Evolutionary conservation across 2,329 filamentous ascomycete species (phyloP).

Genomic region (Paraphaeosphaeria minitans): DNA sequence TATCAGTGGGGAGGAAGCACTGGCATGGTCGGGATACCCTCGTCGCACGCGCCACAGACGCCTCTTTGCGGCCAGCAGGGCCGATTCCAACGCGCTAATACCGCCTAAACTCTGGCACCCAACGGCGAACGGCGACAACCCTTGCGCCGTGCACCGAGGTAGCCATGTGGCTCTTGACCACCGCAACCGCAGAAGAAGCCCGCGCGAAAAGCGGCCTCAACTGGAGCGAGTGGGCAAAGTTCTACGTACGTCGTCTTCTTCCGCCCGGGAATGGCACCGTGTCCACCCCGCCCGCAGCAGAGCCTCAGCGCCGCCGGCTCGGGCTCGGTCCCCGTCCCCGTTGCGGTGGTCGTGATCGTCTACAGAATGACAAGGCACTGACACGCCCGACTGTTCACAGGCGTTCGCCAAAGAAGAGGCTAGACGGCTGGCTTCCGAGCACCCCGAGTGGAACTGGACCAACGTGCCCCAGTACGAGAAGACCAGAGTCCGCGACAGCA

Average conservation of each 20-base stretch:
- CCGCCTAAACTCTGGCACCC: constrained; percentile 6
- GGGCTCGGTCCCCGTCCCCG: constrained; percentile 9
- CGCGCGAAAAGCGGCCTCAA: constrained; percentile 5
- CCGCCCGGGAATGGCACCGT: background rate
- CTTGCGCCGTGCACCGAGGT: constrained; percentile 10
- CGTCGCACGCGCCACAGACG: background rate
- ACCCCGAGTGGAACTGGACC: constrained; percentile 11
- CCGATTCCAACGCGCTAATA: constrained; percentile 7
- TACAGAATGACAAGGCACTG: constrained; percentile 1
- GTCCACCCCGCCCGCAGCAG: background rate
- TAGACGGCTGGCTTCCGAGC: constrained; percentile 3
- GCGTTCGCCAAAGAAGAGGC: constrained; percentile 9
- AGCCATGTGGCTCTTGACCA: constrained; percentile 12
- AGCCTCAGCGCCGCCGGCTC: background rate
- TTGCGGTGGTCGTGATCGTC: background rate
- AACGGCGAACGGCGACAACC: constrained; percentile 3
- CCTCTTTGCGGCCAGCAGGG: background rate
- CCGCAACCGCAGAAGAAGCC: constrained; percentile 10
- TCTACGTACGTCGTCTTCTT: constrained; percentile 5
- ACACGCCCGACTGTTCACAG: background rate
- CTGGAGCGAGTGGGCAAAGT: constrained; percentile 7
- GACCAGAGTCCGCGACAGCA: constrained; percentile 1
- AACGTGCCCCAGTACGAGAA: constrained; percentile 10
- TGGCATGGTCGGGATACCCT: constrained; percentile 1
- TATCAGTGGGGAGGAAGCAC: background rate